These are phyloP conservation scores for Phoenix roebelenii DNA, from an alignment of 176 grass and related monocot species.

Conservation along the genomic window DNA sequence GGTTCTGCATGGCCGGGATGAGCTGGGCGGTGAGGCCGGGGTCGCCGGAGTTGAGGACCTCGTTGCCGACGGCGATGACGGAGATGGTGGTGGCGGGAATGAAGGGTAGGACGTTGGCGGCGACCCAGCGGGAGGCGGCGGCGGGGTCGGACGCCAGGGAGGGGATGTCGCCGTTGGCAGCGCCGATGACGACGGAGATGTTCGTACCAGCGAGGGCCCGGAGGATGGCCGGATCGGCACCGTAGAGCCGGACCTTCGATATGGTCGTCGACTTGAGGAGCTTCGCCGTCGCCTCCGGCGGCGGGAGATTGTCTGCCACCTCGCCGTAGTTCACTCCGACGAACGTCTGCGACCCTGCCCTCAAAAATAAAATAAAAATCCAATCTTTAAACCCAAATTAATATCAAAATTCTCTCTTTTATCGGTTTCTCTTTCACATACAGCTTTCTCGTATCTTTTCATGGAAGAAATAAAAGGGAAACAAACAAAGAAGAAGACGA, in stretches of 20 bases:
- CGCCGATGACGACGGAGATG: conserved; percentile 7
- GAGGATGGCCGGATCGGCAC: neutral
- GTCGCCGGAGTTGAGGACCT: conserved; percentile 11
- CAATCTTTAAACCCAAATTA: no score
- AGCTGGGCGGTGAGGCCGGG: neutral
- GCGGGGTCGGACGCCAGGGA: conserved; percentile 7
- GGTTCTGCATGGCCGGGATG: conserved; percentile 11
- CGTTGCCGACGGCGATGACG: conserved; percentile 11
- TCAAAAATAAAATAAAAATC: no score
- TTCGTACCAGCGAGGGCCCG: neutral
- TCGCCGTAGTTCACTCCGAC: conserved; percentile 10
- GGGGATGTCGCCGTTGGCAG: conserved; percentile 1
- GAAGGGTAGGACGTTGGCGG: conserved; percentile 6
- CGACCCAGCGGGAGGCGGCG: conserved; percentile 2
- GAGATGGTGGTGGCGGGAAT: neutral
- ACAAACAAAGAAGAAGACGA: no score
- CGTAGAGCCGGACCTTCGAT: conserved; percentile 11
- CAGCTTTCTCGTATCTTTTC: no score
- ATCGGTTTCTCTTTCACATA: no score
- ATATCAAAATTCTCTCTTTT: no score
- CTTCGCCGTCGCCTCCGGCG: neutral
- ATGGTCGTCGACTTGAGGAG: conserved; percentile 4
- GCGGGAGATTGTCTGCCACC: conserved; percentile 15
- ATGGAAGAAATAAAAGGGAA: no score
- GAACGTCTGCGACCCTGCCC: neutral